Evolutionary conservation across 139 green algal genomes (phyloP).

Genomic region (Tetraselmis chui): DNA sequence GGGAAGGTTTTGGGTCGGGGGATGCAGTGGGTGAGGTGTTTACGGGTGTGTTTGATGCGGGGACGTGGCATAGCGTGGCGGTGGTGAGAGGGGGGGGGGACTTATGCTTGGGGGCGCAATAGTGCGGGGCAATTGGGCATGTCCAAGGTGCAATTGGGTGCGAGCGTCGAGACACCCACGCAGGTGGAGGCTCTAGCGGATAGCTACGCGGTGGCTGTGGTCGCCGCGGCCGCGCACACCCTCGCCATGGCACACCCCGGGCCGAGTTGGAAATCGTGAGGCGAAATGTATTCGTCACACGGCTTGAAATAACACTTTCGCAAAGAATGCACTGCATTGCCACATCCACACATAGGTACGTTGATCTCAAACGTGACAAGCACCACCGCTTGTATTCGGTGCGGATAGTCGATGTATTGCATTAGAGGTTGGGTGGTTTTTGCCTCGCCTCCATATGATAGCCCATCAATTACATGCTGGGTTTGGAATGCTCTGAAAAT

Average conservation of each 20-base stretch:
- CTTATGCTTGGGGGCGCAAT: conserved; percentile 6
- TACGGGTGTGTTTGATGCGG: background rate
- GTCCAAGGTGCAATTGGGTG: background rate
- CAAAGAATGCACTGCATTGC: no score
- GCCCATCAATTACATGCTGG: no score
- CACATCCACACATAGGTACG: no score
- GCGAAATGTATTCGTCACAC: no score
- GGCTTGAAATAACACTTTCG: no score
- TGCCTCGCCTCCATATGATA: no score
- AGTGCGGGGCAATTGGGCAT: background rate
- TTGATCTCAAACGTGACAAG: no score
- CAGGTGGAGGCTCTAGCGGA: background rate
- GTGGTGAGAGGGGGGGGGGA: background rate
- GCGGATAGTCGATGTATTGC: no score
- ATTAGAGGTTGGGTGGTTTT: no score
- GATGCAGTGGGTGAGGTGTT: background rate
- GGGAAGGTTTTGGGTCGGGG: background rate
- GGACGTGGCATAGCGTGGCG: background rate
- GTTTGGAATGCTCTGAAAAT: no score
- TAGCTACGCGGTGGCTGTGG: background rate
- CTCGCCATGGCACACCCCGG: background rate
- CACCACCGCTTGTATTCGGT: no score
- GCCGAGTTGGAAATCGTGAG: background rate
- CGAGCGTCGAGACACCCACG: background rate
- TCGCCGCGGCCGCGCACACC: conserved; percentile 4